These are phyloP conservation scores for Psidium guajava DNA, from an alignment of 345 rosid genomes.

Conservation along the genomic window DNA sequence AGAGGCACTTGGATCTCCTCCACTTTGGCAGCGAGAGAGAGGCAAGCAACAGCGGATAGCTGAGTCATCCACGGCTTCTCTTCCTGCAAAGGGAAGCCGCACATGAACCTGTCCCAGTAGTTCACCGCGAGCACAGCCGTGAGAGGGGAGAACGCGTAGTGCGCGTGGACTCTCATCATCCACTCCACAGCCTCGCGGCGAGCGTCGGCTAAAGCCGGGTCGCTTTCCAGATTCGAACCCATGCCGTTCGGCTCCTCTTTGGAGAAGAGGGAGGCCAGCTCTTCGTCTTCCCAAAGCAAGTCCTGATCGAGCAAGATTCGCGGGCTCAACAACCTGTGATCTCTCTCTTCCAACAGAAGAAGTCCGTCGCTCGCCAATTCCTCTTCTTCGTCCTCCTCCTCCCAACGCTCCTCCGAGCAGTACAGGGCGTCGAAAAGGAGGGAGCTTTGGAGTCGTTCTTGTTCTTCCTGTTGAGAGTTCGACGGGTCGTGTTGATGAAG, in stretches of 20 bases:
- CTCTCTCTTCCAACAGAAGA: neutral
- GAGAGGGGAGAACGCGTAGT: constrained; percentile 40
- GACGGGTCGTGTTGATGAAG: neutral
- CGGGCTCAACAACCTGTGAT: neutral
- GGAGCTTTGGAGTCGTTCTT: neutral
- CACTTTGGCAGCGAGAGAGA: constrained; percentile 54
- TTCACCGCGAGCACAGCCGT: constrained; percentile 58
- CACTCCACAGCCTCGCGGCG: constrained; percentile 40
- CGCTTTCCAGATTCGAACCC: constrained; percentile 5
- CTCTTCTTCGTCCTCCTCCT: constrained; percentile 8
- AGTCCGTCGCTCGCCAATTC: neutral
- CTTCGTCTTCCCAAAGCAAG: constrained; percentile 41
- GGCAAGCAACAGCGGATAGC: constrained; percentile 59
- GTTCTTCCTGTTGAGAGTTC: neutral
- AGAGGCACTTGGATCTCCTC: constrained; percentile 40
- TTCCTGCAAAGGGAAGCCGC: constrained; percentile 12
- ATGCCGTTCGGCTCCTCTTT: neutral
- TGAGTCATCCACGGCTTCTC: constrained; percentile 68
- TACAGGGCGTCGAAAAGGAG: constrained; percentile 22
- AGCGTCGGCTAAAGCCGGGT: constrained; percentile 20
- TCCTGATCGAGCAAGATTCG: constrained; percentile 24
- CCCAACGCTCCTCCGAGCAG: constrained; percentile 44
- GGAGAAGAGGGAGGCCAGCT: constrained; percentile 12
- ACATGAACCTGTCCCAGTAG: constrained; percentile 60
- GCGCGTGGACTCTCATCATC: constrained; percentile 14